Conservation (phyloP, 163 green algal species). For the Scenedesmus sp. region DNA sequence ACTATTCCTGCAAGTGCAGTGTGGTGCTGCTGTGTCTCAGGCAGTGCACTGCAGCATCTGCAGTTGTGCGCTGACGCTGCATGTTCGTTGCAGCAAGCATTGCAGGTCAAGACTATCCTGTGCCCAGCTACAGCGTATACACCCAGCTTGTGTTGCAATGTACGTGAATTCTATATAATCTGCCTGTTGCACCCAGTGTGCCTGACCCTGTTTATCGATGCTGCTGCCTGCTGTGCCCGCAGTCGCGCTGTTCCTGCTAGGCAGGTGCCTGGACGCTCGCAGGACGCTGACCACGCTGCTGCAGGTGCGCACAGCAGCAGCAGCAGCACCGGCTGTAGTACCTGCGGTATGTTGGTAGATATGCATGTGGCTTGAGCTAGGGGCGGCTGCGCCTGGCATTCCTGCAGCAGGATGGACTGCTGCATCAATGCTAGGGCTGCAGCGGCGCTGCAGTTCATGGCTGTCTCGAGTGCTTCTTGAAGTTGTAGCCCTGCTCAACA, state of each 20-base stretch:
- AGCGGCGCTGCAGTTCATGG: not conserved
- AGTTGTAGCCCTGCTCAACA: not conserved
- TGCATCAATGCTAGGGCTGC: not conserved
- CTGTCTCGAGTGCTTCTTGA: not conserved
- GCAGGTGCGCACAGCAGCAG: constrained; percentile 6
- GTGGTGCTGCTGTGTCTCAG: too few relatives aligned
- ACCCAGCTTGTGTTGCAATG: not conserved
- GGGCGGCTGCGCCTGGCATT: not conserved
- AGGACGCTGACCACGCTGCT: constrained; percentile 29
- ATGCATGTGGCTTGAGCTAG: not conserved
- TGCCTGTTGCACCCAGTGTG: not conserved
- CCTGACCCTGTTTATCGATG: not conserved
- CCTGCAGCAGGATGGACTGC: not conserved
- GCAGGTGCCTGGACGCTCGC: constrained; percentile 42
- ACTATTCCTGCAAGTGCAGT: not conserved
- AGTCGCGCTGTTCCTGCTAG: constrained; percentile 40
- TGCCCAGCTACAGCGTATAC: not conserved
- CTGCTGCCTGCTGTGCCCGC: not conserved
- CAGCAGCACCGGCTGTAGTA: not conserved
- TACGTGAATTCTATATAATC: not conserved
- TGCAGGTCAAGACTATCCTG: not conserved
- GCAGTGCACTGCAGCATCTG: not conserved
- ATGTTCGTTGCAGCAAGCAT: not conserved
- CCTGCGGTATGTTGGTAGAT: not conserved
- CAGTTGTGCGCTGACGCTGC: not conserved